phyloP scores from a whole-genome alignment of 805 yeast genomes.

The Candida xiaguanensis region DNA sequence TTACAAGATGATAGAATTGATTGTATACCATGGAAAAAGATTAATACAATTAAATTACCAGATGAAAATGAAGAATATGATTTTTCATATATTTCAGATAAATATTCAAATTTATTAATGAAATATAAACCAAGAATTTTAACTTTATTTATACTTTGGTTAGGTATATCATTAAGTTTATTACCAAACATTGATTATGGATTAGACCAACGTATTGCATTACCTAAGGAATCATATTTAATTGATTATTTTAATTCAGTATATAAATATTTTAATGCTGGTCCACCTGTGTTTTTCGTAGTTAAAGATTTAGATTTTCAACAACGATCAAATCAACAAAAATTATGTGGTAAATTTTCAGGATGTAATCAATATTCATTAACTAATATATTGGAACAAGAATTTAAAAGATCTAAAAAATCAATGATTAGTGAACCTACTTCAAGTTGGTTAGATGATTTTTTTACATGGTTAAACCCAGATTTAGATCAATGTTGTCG shows the following conservation, averaged over 20 bases:
- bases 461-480: slow-evolving; percentile 82
- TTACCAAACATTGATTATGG: slow-evolving; percentile 74
- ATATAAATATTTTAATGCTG: slow-evolving; percentile 70
- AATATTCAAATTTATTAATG: slow-evolving; percentile 58
- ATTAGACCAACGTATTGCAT: slow-evolving; percentile 83
- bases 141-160: slow-evolving; percentile 54
- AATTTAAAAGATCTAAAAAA: slow-evolving; percentile 58
- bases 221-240: slow-evolving; percentile 79
- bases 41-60: slow-evolving; percentile 13
- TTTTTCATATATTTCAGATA: slow-evolving; percentile 21
- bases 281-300: slow-evolving; percentile 90
- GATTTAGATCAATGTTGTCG: slow-evolving; percentile 83
- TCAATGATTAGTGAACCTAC: slow-evolving; percentile 79
- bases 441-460: slow-evolving; percentile 93
- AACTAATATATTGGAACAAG: slow-evolving; percentile 81
- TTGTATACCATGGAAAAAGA: slow-evolving; percentile 52
- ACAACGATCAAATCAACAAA: slow-evolving; percentile 56
- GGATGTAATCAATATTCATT: slow-evolving; percentile 77
- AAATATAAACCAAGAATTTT: slow-evolving; percentile 47
- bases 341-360: slow-evolving; percentile 83
- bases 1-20: slow-evolving; percentile 59
- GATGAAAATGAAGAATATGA: slow-evolving; percentile 14
- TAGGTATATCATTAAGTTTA: slow-evolving; percentile 64
- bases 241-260: slow-evolving; percentile 77
- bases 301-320: slow-evolving; percentile 68